phyloP scores from a whole-genome alignment of 2,329 filamentous ascomycete genomes.

The Colletotrichum liaoningense region DNA sequence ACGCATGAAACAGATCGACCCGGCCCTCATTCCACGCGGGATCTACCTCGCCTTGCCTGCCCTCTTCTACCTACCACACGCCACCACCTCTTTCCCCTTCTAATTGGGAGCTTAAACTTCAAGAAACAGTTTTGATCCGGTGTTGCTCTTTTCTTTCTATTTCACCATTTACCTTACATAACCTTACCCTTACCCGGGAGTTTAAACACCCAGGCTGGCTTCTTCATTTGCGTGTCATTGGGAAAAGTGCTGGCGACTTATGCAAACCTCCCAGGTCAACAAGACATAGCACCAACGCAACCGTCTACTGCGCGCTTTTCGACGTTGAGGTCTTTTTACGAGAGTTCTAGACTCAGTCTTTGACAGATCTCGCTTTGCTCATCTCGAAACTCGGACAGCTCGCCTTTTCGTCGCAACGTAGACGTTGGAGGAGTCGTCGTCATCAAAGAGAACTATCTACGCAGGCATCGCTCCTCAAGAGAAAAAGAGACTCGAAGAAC shows the following conservation, averaged over 20 bases:
- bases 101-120: slow-evolving; percentile 34
- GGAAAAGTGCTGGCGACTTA: too few relatives aligned
- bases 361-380: too few relatives aligned
- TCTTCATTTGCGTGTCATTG: background rate
- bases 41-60: slow-evolving; percentile 20
- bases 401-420: background rate
- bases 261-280: too few relatives aligned
- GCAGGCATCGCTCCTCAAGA: background rate
- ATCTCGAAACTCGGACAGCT: background rate
- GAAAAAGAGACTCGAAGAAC: background rate
- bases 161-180: slow-evolving; percentile 4
- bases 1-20: slow-evolving; percentile 31
- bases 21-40: slow-evolving; percentile 15
- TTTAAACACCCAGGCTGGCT: background rate
- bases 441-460: background rate
- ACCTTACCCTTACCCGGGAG: slow-evolving; percentile 13
- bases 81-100: background rate
- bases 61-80: background rate
- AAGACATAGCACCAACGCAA: too few relatives aligned
- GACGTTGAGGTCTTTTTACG: too few relatives aligned
- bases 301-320: too few relatives aligned
- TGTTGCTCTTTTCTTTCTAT: background rate
- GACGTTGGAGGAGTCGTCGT: too few relatives aligned
- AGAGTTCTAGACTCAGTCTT: too few relatives aligned
- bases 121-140: background rate